Conservation (phyloP, 1,284 basidiomycete genomes). For the Trametes hirsuta region DNA sequence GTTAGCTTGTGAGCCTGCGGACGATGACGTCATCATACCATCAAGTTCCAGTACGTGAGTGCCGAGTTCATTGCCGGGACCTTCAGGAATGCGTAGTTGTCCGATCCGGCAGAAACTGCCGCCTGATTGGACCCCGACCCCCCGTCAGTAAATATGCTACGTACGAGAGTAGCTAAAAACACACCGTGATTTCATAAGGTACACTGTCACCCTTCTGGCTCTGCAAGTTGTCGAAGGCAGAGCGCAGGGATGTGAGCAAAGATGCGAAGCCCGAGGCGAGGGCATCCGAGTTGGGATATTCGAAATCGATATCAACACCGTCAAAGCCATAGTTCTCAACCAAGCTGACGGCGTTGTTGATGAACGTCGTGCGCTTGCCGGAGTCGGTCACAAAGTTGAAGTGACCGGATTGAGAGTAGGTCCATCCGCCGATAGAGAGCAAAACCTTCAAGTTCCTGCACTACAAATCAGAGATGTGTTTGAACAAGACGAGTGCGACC, state of each 20-base stretch:
- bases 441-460: conserved; percentile 75
- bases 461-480: background rate
- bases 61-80: conserved; percentile 76
- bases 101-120: conserved; percentile 65
- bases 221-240: conserved; percentile 56
- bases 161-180: conserved; percentile 6
- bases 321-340: conserved; percentile 90
- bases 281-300: conserved; percentile 56
- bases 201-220: conserved; percentile 58
- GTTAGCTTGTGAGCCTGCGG: background rate
- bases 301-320: conserved; percentile 78
- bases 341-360: conserved; percentile 68
- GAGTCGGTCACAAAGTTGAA: conserved; percentile 64
- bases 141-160: background rate
- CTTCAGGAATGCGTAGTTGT: conserved; percentile 67
- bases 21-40: conserved; percentile 53
- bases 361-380: conserved; percentile 70
- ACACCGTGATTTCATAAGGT: conserved; percentile 60
- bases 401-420: conserved; percentile 68
- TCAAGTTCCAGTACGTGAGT: conserved; percentile 89
- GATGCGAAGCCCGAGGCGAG: conserved; percentile 63
- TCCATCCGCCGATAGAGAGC: conserved; percentile 79
- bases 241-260: conserved; percentile 58
- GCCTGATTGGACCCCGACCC: conserved; percentile 22
- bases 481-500: background rate